These are phyloP conservation scores for Sporothrix euskadiensis DNA, from an alignment of 2,329 filamentous ascomycete species.

Conservation along the genomic window DNA sequence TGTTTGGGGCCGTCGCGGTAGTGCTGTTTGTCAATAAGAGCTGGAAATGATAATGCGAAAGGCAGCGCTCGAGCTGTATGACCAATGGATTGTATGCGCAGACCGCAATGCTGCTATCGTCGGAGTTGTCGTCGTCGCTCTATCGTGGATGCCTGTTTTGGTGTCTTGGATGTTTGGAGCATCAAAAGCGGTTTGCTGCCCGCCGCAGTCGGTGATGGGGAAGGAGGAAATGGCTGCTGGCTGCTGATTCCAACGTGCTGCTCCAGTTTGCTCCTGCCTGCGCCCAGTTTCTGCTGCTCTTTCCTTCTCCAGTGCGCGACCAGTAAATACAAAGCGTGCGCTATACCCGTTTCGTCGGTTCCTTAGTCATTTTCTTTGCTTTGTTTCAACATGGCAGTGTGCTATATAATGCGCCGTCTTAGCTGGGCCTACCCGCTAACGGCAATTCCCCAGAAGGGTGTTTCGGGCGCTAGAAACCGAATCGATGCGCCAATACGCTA, in stretches of 20 bases:
- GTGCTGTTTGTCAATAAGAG: neutral
- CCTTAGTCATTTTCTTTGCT: constrained; percentile 4
- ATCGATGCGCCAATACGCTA: neutral
- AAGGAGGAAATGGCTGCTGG: neutral
- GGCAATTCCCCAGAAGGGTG: neutral
- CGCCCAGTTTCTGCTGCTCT: too few species aligned
- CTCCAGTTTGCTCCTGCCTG: neutral
- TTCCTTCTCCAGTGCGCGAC: neutral
- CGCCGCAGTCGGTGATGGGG: constrained; percentile 6
- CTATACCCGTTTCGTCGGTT: neutral
- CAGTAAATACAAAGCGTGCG: constrained; percentile 2
- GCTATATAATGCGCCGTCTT: neutral
- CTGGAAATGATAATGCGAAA: neutral
- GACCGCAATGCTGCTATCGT: neutral
- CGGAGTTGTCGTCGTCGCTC: neutral
- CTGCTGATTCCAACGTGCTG: neutral
- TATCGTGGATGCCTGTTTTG: neutral
- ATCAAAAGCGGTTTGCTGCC: neutral
- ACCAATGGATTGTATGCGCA: neutral
- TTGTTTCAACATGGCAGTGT: neutral
- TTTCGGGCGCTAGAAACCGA: neutral
- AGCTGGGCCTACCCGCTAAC: neutral
- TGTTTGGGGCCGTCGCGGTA: neutral
- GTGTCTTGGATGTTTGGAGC: neutral
- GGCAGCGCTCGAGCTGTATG: too few species aligned